Evolutionary conservation across 1,284 basidiomycete species (phyloP), one percentile per base, ranked within the genome.

Genomic region (Ganoderma leucocontextum): DNA sequence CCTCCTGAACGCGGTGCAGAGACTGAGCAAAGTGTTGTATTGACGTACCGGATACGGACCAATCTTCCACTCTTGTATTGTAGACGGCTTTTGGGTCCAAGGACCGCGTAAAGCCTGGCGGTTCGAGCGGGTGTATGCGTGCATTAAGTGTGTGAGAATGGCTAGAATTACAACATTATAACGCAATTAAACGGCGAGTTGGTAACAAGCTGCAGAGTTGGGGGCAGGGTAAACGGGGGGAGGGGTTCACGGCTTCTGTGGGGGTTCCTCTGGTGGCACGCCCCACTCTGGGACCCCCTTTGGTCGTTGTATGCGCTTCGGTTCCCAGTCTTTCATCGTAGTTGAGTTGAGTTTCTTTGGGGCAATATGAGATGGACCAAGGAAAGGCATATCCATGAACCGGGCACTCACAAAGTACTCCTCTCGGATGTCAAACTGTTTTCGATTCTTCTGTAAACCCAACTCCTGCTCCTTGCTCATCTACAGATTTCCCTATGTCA

Each of bases 361-460:
- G 36, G 67, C 41, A 52, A 66, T 4, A 25, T 5, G 22, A 12
- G 8, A 58, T 13, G 57, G 44, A 65, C 52, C 55, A 68, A 25
- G 62, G 62, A 64, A 35, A 15, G 17, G 41, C 64, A 36, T 39
- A 22, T 59, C 33, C 19, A n/a, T 57, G 33, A 13, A 4, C 10
- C 62, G 5, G 22, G 39, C 25, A 90, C 95, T 80, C 82, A 97
- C 95, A 78, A 93, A 99, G 81, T 99, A 99, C 79, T 98, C 97
- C 80, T 98, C 97, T 61, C 95, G 83, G 33, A 98, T 92, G 79
- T 99, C 96, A 68, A 99, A 91, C 82, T 90, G 93, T 82, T 93
- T 94, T 79, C 94, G 86, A 60, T 91, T 88, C 81, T 87, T 90
- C 73, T 90, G 87, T 80, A 98, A 86, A 4, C 91, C 89, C 57